Conservation (phyloP, 2,329 filamentous ascomycete genomes). For the Claviceps capensis region DNA sequence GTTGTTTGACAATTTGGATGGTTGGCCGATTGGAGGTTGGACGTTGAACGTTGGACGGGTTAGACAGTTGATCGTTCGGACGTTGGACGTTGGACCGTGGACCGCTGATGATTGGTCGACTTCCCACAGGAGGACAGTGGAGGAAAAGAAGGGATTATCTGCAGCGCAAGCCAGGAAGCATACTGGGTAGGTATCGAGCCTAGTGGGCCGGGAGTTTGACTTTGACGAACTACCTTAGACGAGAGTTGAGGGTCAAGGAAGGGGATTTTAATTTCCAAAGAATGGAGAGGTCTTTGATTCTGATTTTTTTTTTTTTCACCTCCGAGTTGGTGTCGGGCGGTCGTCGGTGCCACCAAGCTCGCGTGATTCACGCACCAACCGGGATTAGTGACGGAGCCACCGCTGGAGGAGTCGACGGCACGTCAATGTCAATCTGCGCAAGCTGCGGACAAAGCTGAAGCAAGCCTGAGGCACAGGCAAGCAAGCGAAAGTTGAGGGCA, state of each 20-base stretch:
- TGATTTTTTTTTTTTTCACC: neutral
- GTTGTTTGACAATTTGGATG: conserved; percentile 29
- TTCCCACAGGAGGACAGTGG: conserved; percentile 10
- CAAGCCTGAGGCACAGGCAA: too few relatives aligned
- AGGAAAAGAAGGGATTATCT: conserved; percentile 12
- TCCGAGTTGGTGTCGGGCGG: neutral
- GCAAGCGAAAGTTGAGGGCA: too few relatives aligned
- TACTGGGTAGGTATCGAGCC: conserved; percentile 9
- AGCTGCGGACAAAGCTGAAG: too few relatives aligned
- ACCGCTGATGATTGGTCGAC: too few relatives aligned
- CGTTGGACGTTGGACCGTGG: too few relatives aligned
- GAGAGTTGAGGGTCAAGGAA: neutral
- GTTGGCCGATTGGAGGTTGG: too few relatives aligned
- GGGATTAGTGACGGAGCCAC: neutral
- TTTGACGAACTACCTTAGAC: neutral
- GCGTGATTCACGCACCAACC: conserved; percentile 4
- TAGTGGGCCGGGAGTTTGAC: neutral
- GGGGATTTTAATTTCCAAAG: neutral
- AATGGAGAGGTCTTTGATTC: neutral
- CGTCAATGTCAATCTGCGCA: neutral
- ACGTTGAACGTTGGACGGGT: too few relatives aligned
- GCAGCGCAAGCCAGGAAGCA: conserved; percentile 12
- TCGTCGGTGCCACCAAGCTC: neutral
- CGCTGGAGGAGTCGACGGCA: neutral
- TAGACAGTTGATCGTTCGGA: too few relatives aligned